Evolutionary conservation across 176 grass and related monocot species (phyloP), one percentile per base, ranked within the genome.

Genomic region (Triticum timopheevii): DNA sequence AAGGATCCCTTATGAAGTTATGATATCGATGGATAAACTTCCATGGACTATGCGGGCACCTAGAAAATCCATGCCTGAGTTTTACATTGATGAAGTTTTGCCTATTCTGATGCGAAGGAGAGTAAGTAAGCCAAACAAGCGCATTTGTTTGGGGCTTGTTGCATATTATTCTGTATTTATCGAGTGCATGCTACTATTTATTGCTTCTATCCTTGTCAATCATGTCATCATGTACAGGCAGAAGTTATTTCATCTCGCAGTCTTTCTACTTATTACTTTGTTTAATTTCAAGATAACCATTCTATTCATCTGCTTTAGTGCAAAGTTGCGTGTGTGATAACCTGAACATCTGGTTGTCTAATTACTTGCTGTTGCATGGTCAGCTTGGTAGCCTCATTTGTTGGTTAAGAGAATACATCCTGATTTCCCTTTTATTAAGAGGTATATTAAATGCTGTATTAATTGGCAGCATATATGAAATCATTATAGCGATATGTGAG

Each of bases 11-110:
- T 91, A 98, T 58, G 88, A 91, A 84, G 94, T 98, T 56, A 96
- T 98, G 97, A 80, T 83, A 67, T 96, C 92, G 30, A 96, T 98
- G 96, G 92, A 98, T 78, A 98, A 94, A 88, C 92, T 92, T 24
- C 97, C 94, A 24, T 98, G 93, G 88, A 98, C 97, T 25, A 96
- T 98, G 96, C 90, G 97, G 0, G 86, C 92, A 40, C 97, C 97
- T 81, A 92, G 97, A 70, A 98, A 96, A 93, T 98, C 97, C n/a
- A 78, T 87, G 90, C 92, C 94, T 38, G 88, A 94, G 65, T 98
- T 89, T 94, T 98, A 98, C 71, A 69, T 91, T 33, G 63, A 88
- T 64, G 90, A 98, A 96, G 97, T 94, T 34, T 84, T 98, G 70
- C 97, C 94, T n/a, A 93, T 98, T 80, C 87, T 98, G 54, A 90